Evolutionary conservation across 495 filamentous ascomycete genomes (phyloP), one percentile per base, ranked within the genome.

Genomic region (Staphylotrichum longicolle): DNA sequence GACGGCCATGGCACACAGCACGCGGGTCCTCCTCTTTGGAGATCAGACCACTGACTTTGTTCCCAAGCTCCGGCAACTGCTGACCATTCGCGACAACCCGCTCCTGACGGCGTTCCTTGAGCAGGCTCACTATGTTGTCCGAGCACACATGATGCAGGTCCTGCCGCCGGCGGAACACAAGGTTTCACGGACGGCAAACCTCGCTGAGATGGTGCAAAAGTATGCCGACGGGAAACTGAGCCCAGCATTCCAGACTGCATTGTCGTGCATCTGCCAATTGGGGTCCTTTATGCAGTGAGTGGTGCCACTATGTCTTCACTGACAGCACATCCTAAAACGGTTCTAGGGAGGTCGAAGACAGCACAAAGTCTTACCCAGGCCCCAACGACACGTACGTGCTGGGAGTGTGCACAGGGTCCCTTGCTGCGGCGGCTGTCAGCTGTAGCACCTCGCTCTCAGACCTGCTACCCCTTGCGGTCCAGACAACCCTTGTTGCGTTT

Each of bases 241-340:
- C 77, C 72, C 80, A 12, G 79, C 85, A 68, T 59, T 82, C 73
- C 75, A 90, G 62, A 87, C 82, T 64, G 83, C 83, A 7, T 73
- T 90, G 57, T 75, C 86, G 41, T 86, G 83, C 39, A 82, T 88
- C 44, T 79, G 84, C 50, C 88, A 91, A 66, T 63, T 91, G 32
- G 85, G 81, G 54, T 83, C 84, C 63, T 90, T 88, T 65, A 87
- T 91, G 62, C 81, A 85, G 84, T 88, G 78, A 78, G 82, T 71
- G 8, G 37, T 30, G 5, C 20, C 7, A 4, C n/a, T 27, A 0
- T 5, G 6, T 8, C 20, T 6, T 27, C 4, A 30, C 3, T 7
- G 20, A 48, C 5, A 10, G 10, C 5, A 30, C n/a, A 20, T 48
- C 5, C 5, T 30, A 30, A 48, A 20, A 48, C 15, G 0, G 1